These are phyloP conservation scores for Oryza longistaminata DNA, from an alignment of 176 grass and related monocot species.

Conservation along the genomic window DNA sequence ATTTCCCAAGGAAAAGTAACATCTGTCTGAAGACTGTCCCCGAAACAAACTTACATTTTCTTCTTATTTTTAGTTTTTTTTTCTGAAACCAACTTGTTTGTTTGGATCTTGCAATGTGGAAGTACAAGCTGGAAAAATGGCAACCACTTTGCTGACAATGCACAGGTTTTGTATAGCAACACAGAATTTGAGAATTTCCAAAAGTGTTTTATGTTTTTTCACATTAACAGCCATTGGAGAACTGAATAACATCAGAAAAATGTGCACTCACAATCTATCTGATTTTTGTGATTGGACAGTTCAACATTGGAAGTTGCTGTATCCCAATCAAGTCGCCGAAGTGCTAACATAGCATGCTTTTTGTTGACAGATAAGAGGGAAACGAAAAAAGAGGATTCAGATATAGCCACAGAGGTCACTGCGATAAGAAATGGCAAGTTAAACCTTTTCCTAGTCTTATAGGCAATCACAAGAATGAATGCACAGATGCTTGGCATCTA, in stretches of 20 bases:
- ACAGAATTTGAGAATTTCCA: neutral
- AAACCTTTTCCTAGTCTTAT: neutral
- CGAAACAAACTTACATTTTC: neutral
- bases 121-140: neutral
- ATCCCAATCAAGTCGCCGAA: neutral
- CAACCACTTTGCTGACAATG: conserved; percentile 5
- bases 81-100: neutral
- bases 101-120: neutral
- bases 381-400: neutral
- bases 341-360: neutral
- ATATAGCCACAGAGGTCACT: neutral
- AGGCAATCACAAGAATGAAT: neutral
- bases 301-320: neutral
- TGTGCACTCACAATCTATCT: neutral
- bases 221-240: conserved; percentile 20
- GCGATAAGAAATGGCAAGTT: neutral
- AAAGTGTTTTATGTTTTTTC: neutral
- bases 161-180: neutral
- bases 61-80: neutral
- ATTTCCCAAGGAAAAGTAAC: neutral
- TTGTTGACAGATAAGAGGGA: too few species aligned
- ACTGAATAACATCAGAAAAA: neutral
- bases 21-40: neutral
- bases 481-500: conserved; percentile 35
- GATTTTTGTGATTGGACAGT: neutral